A percentile compares a stretch with the other conserved stretches of the same genome.
Evolutionary conservation across 352 stramenopile genomes (phyloP).

Genomic region (Globisporangium abappressorium): DNA sequence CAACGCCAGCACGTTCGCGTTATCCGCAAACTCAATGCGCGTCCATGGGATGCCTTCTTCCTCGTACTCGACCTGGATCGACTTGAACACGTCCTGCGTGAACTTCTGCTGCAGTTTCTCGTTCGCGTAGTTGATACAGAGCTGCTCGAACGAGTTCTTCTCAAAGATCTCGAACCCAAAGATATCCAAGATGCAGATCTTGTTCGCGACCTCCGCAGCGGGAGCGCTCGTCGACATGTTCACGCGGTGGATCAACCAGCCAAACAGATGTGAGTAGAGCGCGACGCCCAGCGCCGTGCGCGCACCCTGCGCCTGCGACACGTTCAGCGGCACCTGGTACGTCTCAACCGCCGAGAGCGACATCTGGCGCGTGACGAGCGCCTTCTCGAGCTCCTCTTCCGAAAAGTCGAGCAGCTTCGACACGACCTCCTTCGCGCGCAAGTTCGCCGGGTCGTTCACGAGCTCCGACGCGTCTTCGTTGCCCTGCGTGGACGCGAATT

Average conservation of each 20-base stretch:
- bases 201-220: constrained; percentile 50
- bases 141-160: constrained; percentile 88
- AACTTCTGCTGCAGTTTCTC: constrained; percentile 88
- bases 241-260: constrained; percentile 93
- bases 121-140: constrained; percentile 84
- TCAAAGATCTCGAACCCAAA: constrained; percentile 98
- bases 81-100: constrained; percentile 89
- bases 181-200: constrained; percentile 95
- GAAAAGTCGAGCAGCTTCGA: constrained; percentile 67
- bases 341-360: constrained; percentile 73
- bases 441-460: constrained; percentile 46
- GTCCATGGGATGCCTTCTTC: constrained; percentile 93
- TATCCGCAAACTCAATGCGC: constrained; percentile 91
- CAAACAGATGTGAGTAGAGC: constrained; percentile 95
- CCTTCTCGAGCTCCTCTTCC: constrained; percentile 59
- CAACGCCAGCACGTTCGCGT: constrained; percentile 88
- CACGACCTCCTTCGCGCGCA: constrained; percentile 43
- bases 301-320: constrained; percentile 69
- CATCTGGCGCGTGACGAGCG: constrained; percentile 79
- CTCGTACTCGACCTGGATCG: constrained; percentile 94
- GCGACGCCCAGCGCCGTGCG: constrained; percentile 77
- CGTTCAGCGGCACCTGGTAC: constrained; percentile 84
- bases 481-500: constrained; percentile 50
- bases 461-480: constrained; percentile 75
- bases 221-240: constrained; percentile 76